These are phyloP conservation scores for Neofusicoccum sp. DNA, from an alignment of 2,329 filamentous ascomycete species.

Conservation along the genomic window DNA sequence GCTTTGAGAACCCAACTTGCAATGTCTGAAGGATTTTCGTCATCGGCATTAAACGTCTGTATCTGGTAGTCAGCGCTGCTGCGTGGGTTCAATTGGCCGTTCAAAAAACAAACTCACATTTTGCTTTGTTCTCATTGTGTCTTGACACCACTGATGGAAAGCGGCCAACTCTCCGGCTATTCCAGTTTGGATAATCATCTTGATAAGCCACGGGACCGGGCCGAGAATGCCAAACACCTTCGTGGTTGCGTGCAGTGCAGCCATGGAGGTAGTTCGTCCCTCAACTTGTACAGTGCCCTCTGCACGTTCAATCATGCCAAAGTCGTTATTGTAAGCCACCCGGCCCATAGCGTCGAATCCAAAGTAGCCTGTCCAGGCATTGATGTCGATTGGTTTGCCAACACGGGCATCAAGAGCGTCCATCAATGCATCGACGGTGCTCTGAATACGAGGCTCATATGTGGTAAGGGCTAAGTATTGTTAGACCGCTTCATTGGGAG, in stretches of 20 bases:
- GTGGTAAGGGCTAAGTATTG: background rate
- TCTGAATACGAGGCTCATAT: conserved; percentile 36
- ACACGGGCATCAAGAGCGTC: conserved; percentile 26
- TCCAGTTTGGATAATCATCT: conserved; percentile 24
- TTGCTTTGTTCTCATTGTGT: background rate
- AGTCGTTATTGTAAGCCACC: conserved; percentile 41
- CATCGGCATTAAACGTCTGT: background rate
- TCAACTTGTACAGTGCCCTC: conserved; percentile 28
- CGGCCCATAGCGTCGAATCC: conserved; percentile 53
- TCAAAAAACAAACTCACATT: background rate
- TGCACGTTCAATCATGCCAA: conserved; percentile 35
- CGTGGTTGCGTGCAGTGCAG: conserved; percentile 36
- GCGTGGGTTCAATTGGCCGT: too few relatives aligned
- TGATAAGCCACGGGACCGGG: conserved; percentile 38
- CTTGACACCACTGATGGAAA: background rate
- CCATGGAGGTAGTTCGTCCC: background rate
- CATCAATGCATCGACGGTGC: conserved; percentile 29
- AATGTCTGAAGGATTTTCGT: conserved; percentile 32
- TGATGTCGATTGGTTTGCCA: conserved; percentile 25
- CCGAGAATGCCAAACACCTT: conserved; percentile 32
- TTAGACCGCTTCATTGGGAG: too few relatives aligned
- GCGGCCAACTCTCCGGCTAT: background rate
- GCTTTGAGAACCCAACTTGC: conserved; percentile 28
- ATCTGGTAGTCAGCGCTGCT: background rate
- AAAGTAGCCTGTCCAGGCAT: conserved; percentile 40